Base-by-base conservation (phyloP, 139 green algal species). In the Coccomyxa sp. region DNA sequence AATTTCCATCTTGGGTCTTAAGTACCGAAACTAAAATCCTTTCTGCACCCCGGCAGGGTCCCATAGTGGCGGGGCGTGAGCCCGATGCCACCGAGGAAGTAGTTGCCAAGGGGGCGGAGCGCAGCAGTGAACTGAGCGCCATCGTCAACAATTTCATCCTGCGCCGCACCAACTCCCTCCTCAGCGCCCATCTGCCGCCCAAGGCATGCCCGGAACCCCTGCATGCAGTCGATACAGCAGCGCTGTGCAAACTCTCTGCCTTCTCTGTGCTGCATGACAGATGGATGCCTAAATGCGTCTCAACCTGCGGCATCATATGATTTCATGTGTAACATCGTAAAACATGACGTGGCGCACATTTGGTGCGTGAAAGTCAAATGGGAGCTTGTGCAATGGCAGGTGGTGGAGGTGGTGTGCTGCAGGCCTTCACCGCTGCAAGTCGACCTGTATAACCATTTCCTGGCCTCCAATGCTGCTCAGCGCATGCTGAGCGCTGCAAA, bases 91-190 rank as follows among this genome's bases (percentile, higher is more conserved):
- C 83, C 66, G 93, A 94, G 13, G 90, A 91, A 27, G 90, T 93
- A 59, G 76, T 71, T 13, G 60, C 68, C 23, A 77, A n/a, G 71
- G 94, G 92, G 0, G 81, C 91, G 58, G 92, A 94, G 82, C 90
- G 93, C 51, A 94, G 88, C 60, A 80, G 79, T 0, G 94, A 98
- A 92, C 93, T 99, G 74, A 95, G 85, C 63, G 82, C 83, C 30
- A 89, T 98, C n/a, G 95, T 98, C 76, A 99, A 99, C 88, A 82
- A 93, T 67, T 99, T 99, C 92, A 98, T 99, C 82, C 91, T 99
- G 67, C 83, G 97, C 1, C 89, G 97, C 67, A 99, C 97, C 85
- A 99, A 99, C 89, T 90, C 91, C 17, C 93, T 99, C 67, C 91
- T 99, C 32, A 94, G 87, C 28, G 90, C 95, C 79, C 96, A 99